Evolutionary conservation across 257 asterid species (phyloP).

Genomic region (Petunia secreta): DNA sequence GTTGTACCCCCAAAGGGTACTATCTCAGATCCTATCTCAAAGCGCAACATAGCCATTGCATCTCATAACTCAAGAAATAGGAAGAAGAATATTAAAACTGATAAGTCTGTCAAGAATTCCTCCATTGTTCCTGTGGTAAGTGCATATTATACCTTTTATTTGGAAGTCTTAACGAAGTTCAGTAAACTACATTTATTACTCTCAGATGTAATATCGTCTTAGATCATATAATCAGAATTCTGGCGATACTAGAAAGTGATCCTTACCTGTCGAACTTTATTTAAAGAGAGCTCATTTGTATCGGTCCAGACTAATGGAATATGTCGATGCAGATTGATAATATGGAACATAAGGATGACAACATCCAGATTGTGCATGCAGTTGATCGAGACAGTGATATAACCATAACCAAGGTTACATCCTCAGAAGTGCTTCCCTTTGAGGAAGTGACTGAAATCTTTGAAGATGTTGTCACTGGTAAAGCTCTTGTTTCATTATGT

Average conservation of each 20-base stretch:
- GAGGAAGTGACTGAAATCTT: conserved; percentile 37
- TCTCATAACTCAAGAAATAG: conserved; percentile 33
- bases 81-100: conserved; percentile 42
- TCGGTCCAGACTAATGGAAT: conserved; percentile 25
- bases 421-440: conserved; percentile 29
- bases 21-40: not conserved
- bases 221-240: not conserved
- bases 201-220: not conserved
- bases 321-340: conserved; percentile 52
- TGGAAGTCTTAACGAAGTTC: not conserved
- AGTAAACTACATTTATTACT: not conserved
- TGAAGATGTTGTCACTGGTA: conserved; percentile 42
- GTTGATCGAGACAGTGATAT: conserved; percentile 28
- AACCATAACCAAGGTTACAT: conserved; percentile 26
- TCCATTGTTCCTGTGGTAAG: conserved; percentile 40
- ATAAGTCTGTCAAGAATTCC: conserved; percentile 39
- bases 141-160: conserved; percentile 1
- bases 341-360: conserved; percentile 27
- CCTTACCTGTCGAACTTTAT: not conserved
- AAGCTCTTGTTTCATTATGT: conserved; percentile 3
- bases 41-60: not conserved
- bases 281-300: not conserved
- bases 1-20: not conserved
- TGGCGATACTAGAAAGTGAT: too few relatives aligned
- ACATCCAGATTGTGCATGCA: conserved; percentile 25